These are phyloP conservation scores for Dictyostelium gargantuum DNA, from an alignment of 208 protist genomes.

Conservation along the genomic window DNA sequence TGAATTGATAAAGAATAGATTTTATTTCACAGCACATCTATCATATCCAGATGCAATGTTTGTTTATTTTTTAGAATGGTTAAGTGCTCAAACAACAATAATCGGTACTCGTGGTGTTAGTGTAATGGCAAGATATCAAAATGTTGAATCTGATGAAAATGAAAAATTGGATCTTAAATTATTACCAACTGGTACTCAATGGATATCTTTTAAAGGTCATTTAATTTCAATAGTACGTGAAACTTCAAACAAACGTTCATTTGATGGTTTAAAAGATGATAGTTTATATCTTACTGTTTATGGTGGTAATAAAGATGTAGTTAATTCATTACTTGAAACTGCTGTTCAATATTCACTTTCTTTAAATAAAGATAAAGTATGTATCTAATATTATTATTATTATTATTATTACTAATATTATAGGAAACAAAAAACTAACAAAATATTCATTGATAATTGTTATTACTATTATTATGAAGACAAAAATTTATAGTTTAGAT, in stretches of 20 bases:
- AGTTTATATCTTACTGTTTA: neutral
- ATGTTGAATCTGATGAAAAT: neutral
- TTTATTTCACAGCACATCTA: slow-evolving; percentile 26
- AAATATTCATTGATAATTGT: neutral
- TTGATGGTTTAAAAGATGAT: slow-evolving; percentile 26
- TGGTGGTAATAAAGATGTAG: neutral
- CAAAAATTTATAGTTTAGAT: slow-evolving; percentile 53
- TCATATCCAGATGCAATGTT: slow-evolving; percentile 36
- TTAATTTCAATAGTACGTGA: neutral
- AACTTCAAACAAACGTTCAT: neutral
- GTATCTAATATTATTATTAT: neutral
- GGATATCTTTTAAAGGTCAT: slow-evolving; percentile 1
- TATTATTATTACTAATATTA: too few species aligned
- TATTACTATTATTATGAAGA: neutral
- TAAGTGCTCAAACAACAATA: neutral
- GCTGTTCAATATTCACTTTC: neutral
- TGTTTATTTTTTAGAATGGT: slow-evolving; percentile 43
- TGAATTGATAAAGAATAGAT: slow-evolving; percentile 12
- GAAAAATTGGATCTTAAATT: neutral
- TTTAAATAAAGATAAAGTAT: slow-evolving; percentile 58
- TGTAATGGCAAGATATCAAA: slow-evolving; percentile 4
- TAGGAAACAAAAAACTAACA: neutral
- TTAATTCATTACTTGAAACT: neutral
- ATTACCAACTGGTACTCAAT: slow-evolving; percentile 20
- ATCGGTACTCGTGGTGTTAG: neutral